A percentile compares a stretch with the other conserved stretches of the same genome.
phyloP scores from a whole-genome alignment of 73 alveolate genomes.

The Symbiodinium natans region DNA sequence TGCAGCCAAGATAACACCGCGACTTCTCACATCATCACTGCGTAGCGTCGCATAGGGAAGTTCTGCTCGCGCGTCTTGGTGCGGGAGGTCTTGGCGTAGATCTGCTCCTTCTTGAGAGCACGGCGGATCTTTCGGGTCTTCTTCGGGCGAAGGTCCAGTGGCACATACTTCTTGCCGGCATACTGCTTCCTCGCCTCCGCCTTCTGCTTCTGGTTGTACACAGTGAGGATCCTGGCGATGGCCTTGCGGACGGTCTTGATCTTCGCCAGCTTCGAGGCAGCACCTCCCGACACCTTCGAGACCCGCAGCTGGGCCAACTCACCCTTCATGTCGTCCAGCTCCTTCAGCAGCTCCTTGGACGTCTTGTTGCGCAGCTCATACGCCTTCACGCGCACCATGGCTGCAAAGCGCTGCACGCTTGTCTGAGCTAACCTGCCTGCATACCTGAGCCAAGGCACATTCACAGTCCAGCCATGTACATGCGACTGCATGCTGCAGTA shows the following conservation, averaged over 20 bases:
- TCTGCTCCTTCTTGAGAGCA: conserved; percentile 77
- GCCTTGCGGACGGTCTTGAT: conserved; percentile 97
- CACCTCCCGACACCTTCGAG: conserved; percentile 97
- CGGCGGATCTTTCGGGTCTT: conserved; percentile 88
- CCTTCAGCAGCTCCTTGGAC: conserved; percentile 95
- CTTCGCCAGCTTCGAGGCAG: conserved; percentile 96
- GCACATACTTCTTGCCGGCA: conserved; percentile 71
- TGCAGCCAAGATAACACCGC: no score
- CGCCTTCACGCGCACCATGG: conserved; percentile 96
- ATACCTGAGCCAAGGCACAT: no score
- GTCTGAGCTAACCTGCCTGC: no score
- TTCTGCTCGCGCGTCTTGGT: conserved; percentile 76
- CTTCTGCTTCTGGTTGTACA: conserved; percentile 97
- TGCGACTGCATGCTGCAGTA: no score
- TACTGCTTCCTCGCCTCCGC: conserved; percentile 95
- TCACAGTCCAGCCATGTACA: no score
- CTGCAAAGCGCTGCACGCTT: no score
- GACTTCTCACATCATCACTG: conserved; percentile 65
- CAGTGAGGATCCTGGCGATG: conserved; percentile 97
- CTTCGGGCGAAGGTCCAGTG: conserved; percentile 82
- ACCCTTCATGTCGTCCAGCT: conserved; percentile 95
- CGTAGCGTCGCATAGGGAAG: conserved; percentile 82
- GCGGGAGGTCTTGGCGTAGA: conserved; percentile 84
- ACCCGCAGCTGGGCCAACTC: conserved; percentile 96
- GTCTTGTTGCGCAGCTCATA: conserved; percentile 96